Evolutionary conservation across 2,329 filamentous ascomycete genomes (phyloP), one percentile per base, ranked within the genome.

Genomic region (Aspergillus pseudonomiae): DNA sequence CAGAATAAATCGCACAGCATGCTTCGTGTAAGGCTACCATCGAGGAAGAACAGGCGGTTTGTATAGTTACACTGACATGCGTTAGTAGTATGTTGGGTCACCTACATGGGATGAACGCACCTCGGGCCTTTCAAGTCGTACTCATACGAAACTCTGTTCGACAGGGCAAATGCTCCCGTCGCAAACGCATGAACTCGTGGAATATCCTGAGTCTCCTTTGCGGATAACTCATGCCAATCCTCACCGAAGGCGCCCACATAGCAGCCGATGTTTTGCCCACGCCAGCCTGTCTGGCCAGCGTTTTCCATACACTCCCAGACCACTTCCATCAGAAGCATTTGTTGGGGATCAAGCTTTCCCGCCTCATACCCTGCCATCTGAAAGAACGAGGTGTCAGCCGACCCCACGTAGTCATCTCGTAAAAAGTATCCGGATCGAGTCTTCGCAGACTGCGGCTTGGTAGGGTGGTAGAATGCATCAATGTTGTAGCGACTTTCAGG

Each of bases 21-120:
- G 62, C 62, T 9, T 64, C 66, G 50, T 79, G 68, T 1, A 80
- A 61, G 12, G 61, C 69, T 1, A 72, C 65, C 10, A 80, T 57
- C 0, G 75, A 71, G 0, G 76, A 73, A 0, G 76, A 79, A 52
- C 78, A 79, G 0, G 71, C 79, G 0, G 79, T 80, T 16, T 72
- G 69, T 2, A 79, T 63, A 1, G 66, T 67, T 32, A 73, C 62
- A 52, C 69, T 74, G 1, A 3, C 34, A 36, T 16, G 14, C 9
- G 4, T 36, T 12, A 36, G 34, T 3, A 12, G 12, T 36, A 36
- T 36, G 3, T 4, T 5, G 34, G 11, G 4, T 16, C 16, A 4
- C 6, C n/a, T 21, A 43, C 11, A 41, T 21, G 19, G 41, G 41
- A 2, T 43, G 39, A 19, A 43, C 41, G 2, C 41, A 21, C 41